phyloP scores from a whole-genome alignment of 2,329 filamentous ascomycete genomes.

The Zarea fungicola region DNA sequence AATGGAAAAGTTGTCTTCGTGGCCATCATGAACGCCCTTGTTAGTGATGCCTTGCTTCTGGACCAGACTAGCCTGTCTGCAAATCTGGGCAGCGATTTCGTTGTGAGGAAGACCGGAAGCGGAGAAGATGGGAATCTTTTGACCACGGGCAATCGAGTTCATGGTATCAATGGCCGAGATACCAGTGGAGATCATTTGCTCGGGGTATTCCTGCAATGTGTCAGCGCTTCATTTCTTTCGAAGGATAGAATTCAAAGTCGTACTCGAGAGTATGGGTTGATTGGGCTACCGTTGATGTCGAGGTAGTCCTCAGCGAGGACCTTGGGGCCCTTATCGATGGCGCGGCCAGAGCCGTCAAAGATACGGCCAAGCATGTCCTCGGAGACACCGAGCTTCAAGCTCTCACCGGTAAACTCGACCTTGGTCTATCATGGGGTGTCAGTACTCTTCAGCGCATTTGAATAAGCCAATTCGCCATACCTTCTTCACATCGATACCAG shows the following conservation, averaged over 20 bases:
- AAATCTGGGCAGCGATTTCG: conserved; percentile 98
- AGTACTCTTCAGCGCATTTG: conserved; percentile 16
- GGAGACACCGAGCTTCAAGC: conserved; percentile 95
- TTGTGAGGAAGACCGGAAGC: conserved; percentile 97
- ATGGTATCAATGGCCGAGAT: conserved; percentile 99
- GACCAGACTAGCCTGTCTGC: conserved; percentile 91
- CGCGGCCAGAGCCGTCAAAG: conserved; percentile 95
- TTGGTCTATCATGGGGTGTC: conserved; percentile 60
- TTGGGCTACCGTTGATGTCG: conserved; percentile 97
- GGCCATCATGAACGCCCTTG: conserved; percentile 92
- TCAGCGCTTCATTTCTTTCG: conserved; percentile 15
- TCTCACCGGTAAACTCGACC: conserved; percentile 96
- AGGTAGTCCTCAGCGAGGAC: conserved; percentile 96
- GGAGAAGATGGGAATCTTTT: conserved; percentile 99
- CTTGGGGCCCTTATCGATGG: conserved; percentile 98
- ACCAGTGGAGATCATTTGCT: conserved; percentile 99
- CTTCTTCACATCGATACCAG: conserved; percentile 99
- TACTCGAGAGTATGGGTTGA: conserved; percentile 97
- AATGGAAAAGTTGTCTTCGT: conserved; percentile 99
- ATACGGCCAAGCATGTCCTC: conserved; percentile 99
- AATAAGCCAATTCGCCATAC: conserved; percentile 38
- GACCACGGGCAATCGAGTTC: conserved; percentile 95
- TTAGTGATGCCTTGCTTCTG: conserved; percentile 71
- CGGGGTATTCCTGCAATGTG: conserved; percentile 74
- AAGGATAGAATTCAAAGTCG: conserved; percentile 23